A percentile compares a stretch with the other conserved stretches of the same genome.
phyloP scores from a whole-genome alignment of 2,329 filamentous ascomycete genomes.

The Trichoderma afroharzianum region DNA sequence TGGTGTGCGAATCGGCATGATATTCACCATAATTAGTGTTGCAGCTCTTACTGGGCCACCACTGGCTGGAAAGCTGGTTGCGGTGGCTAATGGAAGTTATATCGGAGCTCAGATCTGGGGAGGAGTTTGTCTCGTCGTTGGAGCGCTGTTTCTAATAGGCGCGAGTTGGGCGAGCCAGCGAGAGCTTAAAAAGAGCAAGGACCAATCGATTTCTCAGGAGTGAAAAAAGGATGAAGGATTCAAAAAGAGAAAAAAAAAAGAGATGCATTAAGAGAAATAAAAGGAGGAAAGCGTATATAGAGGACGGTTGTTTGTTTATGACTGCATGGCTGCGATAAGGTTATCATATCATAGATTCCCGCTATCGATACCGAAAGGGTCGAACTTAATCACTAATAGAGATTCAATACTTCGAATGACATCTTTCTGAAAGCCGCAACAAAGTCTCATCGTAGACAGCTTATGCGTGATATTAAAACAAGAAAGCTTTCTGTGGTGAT shows the following conservation, averaged over 20 bases:
- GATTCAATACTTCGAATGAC: background rate
- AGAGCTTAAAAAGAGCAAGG: conserved; percentile 18
- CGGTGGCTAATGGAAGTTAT: conserved; percentile 41
- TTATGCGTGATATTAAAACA: background rate
- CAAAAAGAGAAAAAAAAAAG: background rate
- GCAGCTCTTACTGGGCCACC: conserved; percentile 53
- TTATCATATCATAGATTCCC: background rate
- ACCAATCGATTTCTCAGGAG: background rate
- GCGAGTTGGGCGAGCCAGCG: conserved; percentile 36
- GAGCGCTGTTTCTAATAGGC: conserved; percentile 37
- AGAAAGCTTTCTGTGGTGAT: background rate
- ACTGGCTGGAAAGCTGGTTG: conserved; percentile 50
- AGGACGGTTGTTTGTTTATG: background rate
- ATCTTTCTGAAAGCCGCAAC: background rate
- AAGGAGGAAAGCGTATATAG: background rate
- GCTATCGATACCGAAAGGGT: conserved; percentile 2
- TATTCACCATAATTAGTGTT: conserved; percentile 54
- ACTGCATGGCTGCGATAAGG: background rate
- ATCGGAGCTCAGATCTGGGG: conserved; percentile 50
- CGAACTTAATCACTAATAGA: background rate
- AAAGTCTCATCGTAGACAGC: background rate
- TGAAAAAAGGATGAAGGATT: background rate
- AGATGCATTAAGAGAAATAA: background rate
- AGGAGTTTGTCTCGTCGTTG: conserved; percentile 43
- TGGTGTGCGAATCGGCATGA: conserved; percentile 58